phyloP scores from a whole-genome alignment of 2,329 filamentous ascomycete genomes.

The Biscogniauxia mediterranea region DNA sequence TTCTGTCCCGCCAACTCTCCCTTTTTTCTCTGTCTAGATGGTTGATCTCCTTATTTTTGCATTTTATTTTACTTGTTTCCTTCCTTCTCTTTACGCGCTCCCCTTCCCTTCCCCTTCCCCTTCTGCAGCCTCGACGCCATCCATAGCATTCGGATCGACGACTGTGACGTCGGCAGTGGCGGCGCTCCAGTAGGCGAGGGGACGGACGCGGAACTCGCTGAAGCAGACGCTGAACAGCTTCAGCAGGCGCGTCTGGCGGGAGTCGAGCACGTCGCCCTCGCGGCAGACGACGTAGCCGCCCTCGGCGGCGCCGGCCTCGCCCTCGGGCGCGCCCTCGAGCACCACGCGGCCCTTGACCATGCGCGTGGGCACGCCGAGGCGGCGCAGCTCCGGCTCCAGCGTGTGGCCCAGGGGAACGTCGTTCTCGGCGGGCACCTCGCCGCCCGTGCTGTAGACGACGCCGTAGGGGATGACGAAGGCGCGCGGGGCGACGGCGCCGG shows the following conservation, averaged over 20 bases:
- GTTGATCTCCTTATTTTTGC: not conserved
- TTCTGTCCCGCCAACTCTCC: too few species aligned
- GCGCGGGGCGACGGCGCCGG: constrained; percentile 72
- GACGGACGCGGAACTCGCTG: constrained; percentile 82
- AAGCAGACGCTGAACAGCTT: constrained; percentile 91
- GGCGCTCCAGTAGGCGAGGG: constrained; percentile 71
- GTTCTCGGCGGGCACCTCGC: constrained; percentile 74
- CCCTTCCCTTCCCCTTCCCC: constrained; percentile 29
- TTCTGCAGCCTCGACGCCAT: constrained; percentile 21
- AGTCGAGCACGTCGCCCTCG: constrained; percentile 82
- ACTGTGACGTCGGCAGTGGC: constrained; percentile 60
- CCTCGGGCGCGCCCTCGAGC: constrained; percentile 50
- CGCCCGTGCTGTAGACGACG: constrained; percentile 75
- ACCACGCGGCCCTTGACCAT: constrained; percentile 87
- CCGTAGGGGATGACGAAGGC: constrained; percentile 80
- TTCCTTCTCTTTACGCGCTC: constrained; percentile 14
- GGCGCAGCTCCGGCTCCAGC: constrained; percentile 85
- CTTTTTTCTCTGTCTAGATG: too few species aligned
- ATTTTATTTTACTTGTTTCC: not conserved
- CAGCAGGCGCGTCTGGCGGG: constrained; percentile 85
- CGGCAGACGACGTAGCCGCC: constrained; percentile 76
- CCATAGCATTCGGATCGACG: constrained; percentile 39
- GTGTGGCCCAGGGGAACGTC: constrained; percentile 86
- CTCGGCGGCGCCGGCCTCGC: constrained; percentile 44
- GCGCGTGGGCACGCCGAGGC: constrained; percentile 84